Base-by-base conservation (phyloP, 306 rosid genomes). In the Begonia masoniana region DNA sequence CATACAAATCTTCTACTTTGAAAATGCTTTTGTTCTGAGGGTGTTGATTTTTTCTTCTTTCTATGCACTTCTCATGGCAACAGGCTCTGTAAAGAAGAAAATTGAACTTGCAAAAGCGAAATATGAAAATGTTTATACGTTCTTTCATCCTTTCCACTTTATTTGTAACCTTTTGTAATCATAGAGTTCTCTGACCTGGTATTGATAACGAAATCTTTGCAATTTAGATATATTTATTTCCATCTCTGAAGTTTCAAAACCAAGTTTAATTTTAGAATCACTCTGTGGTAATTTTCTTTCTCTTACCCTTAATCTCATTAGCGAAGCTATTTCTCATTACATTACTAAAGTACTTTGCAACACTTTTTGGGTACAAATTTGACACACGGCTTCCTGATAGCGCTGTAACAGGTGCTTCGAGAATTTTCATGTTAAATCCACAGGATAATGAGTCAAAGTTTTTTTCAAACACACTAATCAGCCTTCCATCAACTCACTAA, bases 361-460 rank as follows among this genome's bases (percentile, higher is more conserved):
- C 39, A 31, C 39, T 7, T 31, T 31, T 31, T 31, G 2, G n/a
- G 39, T 31, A 31, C 39, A 31, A 31, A 31, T 31, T 31, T 31
- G 39, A 31, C 39, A n/a, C n/a, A 5, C 7, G 39, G 39, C 39
- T 31, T 31, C 39, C 39, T 31, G 39, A 45, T 45, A n/a, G 55
- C 62, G 64, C 41, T 51, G 47, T 43, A n/a, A 16, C 81, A 92
- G 96, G 88, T 92, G 62, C 92, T 92, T 68, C 73, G 99, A 51
- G 99, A 92, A 72, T 92, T 92, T 75, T 83, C 99, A 91, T 69
- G 94, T n/a, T 91, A 42, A 83, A 91, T 79, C 99, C 99, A 63
- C 99, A 83, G 66, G 99, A 83, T 65, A 96, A 91, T 2, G 96
- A 76, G 99, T 93, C 58, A 91, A 83, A 69, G 48, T n/a, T 76